Base-by-base conservation (phyloP, 2,329 filamentous ascomycete species). In the Aureobasidium vineae region DNA sequence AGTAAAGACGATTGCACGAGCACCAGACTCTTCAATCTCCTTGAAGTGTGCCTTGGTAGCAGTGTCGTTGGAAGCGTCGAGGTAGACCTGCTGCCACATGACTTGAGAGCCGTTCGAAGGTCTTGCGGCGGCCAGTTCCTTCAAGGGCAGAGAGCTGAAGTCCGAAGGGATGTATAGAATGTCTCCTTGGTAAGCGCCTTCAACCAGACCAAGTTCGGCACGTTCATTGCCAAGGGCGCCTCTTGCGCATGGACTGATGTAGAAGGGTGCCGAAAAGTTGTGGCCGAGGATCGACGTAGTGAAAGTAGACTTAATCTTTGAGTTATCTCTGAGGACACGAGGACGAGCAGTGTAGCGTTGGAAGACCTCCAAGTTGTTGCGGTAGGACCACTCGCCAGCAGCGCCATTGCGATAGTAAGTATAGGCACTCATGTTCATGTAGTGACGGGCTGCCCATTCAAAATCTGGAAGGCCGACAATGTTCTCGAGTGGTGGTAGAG, bases 161-260 rank as follows among this genome's bases (percentile, higher is more conserved):
- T 79, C 75, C 2, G 77, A 73, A 2, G 77, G 73, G 65, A 84
- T 81, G 73, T 85, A 85, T 2, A 84, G 77, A 64, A 85, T 83
- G 65, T 80, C 75, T 10, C 77, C 79, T 23, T 76, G 73, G 10
- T 75, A 80, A 15, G 84, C 83, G 45, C 77, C 82, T 74, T 81
- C 78, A 65, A 84, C 79, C 23, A 86, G 73, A 70, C 82, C 82
- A 8, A 79, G 70, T 74, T 86, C 83, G 10, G 71, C 71, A 77
- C 97, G 92, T 0, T 89, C 89, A 75, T 97, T 84, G 67, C 93
- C 94, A 11, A 97, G 87, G 79, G 97, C 97, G 71, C 93, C 94
- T 11, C 97, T 85, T 0, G 94, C 94, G 19, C 94, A 97, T 47
- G 94, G 94, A 1, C 94, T 96, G 43, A 97, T 89, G 80, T 97